Conservation (phyloP, 495 filamentous ascomycete genomes). For the Trypethelium eluteriae region DNA sequence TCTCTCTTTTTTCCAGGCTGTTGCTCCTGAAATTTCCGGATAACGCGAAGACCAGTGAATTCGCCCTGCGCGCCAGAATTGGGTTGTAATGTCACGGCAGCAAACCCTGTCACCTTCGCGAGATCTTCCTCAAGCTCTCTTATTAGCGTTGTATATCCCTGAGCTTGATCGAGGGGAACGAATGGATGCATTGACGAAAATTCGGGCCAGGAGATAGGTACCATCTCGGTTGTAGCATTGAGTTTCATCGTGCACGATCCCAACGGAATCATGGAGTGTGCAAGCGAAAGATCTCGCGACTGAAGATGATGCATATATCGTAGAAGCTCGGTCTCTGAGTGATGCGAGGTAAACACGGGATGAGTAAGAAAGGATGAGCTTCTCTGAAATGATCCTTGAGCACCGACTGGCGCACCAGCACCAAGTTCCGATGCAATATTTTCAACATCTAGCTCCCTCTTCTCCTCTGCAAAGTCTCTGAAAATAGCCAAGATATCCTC, state of each 20-base stretch:
- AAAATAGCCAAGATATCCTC: slow-evolving; percentile 53
- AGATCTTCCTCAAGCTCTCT: slow-evolving; percentile 68
- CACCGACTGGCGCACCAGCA: slow-evolving; percentile 13
- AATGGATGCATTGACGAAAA: slow-evolving; percentile 86
- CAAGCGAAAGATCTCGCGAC: slow-evolving; percentile 89
- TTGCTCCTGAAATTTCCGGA: slow-evolving; percentile 75
- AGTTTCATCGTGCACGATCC: slow-evolving; percentile 99
- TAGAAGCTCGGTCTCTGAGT: slow-evolving; percentile 92
- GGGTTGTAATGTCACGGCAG: slow-evolving; percentile 82
- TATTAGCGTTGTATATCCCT: slow-evolving; percentile 65
- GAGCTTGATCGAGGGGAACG: slow-evolving; percentile 52
- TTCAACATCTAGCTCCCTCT: slow-evolving; percentile 29
- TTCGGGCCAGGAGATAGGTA: slow-evolving; percentile 75
- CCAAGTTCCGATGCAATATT: slow-evolving; percentile 30
- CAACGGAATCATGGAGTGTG: slow-evolving; percentile 98
- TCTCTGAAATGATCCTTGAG: slow-evolving; percentile 49
- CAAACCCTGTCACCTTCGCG: slow-evolving; percentile 81
- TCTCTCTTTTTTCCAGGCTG: slow-evolving; percentile 62
- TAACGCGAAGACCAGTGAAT: slow-evolving; percentile 87
- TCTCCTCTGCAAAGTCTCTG: slow-evolving; percentile 33
- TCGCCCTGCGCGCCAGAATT: slow-evolving; percentile 98
- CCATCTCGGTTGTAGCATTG: slow-evolving; percentile 92
- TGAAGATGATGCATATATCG: slow-evolving; percentile 93
- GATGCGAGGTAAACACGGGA: slow-evolving; percentile 93
- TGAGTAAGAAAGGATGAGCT: slow-evolving; percentile 76